phyloP scores from a whole-genome alignment of 371 early-diverging fungal species.

The Choanephora cucurbitarum region DNA sequence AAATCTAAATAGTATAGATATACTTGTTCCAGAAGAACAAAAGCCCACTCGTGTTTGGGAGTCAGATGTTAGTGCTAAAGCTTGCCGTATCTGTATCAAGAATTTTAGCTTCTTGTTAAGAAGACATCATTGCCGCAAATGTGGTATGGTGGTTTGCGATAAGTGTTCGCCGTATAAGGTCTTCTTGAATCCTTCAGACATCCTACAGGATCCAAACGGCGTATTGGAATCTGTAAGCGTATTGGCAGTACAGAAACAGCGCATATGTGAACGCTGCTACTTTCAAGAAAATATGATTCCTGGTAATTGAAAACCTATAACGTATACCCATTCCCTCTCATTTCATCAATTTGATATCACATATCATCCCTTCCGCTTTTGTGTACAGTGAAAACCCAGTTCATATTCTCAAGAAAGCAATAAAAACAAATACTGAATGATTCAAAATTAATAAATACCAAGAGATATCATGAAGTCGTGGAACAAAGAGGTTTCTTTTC shows the following conservation, averaged over 20 bases:
- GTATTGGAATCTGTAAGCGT: conserved; percentile 21
- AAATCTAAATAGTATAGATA: conserved; percentile 1
- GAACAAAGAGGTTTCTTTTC: too few relatives aligned
- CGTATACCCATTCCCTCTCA: not conserved
- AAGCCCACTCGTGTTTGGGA: conserved; percentile 57
- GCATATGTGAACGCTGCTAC: conserved; percentile 54
- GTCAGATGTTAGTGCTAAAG: conserved; percentile 56
- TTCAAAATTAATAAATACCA: too few relatives aligned
- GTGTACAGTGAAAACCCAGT: too few relatives aligned
- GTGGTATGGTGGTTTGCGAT: conserved; percentile 78
- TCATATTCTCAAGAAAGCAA: too few relatives aligned
- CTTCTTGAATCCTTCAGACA: conserved; percentile 44
- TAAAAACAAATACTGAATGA: too few relatives aligned
- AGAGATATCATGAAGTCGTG: too few relatives aligned
- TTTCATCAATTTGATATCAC: not conserved
- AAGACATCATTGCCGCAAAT: conserved; percentile 81
- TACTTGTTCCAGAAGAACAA: not conserved
- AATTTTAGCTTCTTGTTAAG: conserved; percentile 62
- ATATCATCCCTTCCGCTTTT: too few relatives aligned
- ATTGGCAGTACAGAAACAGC: conserved; percentile 41
- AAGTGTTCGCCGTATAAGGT: conserved; percentile 59
- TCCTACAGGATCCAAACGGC: conserved; percentile 46
- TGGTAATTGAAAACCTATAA: not conserved
- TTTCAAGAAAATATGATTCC: conserved; percentile 5
- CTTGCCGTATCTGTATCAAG: conserved; percentile 61